Percentiles rank a stretch among this genome's conserved stretches.
Evolutionary conservation across 2,329 filamentous ascomycete species (phyloP).

Genomic region (Aspergillus proliferans): DNA sequence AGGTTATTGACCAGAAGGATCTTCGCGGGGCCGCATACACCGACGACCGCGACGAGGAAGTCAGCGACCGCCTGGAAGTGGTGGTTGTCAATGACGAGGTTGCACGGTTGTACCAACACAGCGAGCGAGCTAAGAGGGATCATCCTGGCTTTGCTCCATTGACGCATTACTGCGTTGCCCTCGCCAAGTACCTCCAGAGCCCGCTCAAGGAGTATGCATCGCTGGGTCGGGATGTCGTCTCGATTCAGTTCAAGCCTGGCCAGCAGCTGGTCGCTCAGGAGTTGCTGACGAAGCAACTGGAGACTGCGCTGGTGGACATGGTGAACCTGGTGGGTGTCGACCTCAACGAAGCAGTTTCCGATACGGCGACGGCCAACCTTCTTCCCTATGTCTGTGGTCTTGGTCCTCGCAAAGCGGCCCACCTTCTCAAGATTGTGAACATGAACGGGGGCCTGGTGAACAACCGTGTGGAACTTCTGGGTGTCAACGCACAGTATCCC

Average conservation of each 20-base stretch:
- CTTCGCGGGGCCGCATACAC: conserved; percentile 77
- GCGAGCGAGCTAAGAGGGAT: conserved; percentile 68
- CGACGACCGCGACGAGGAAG: conserved; percentile 71
- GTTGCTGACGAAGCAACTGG: conserved; percentile 76
- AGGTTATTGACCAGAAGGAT: conserved; percentile 69
- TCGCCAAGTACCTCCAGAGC: conserved; percentile 89
- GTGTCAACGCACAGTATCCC: conserved; percentile 73
- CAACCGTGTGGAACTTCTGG: conserved; percentile 79
- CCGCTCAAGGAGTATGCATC: conserved; percentile 95
- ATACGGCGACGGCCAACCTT: conserved; percentile 76
- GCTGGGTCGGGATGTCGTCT: conserved; percentile 78
- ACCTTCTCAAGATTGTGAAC: conserved; percentile 82
- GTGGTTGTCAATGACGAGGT: conserved; percentile 94
- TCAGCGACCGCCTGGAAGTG: conserved; percentile 75
- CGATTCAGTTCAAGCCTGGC: conserved; percentile 80
- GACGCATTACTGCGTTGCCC: conserved; percentile 79
- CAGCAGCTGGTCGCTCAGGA: conserved; percentile 85
- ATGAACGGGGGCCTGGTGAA: conserved; percentile 80
- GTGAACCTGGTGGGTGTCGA: conserved; percentile 95
- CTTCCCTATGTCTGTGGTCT: conserved; percentile 87
- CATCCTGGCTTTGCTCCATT: conserved; percentile 74
- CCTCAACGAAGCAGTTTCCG: conserved; percentile 81
- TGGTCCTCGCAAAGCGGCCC: conserved; percentile 82
- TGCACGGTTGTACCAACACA: conserved; percentile 91
- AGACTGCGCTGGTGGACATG: conserved; percentile 97